These are phyloP conservation scores for Clitopilus passeckerianus DNA, from an alignment of 768 basidiomycete genomes.

Conservation along the genomic window DNA sequence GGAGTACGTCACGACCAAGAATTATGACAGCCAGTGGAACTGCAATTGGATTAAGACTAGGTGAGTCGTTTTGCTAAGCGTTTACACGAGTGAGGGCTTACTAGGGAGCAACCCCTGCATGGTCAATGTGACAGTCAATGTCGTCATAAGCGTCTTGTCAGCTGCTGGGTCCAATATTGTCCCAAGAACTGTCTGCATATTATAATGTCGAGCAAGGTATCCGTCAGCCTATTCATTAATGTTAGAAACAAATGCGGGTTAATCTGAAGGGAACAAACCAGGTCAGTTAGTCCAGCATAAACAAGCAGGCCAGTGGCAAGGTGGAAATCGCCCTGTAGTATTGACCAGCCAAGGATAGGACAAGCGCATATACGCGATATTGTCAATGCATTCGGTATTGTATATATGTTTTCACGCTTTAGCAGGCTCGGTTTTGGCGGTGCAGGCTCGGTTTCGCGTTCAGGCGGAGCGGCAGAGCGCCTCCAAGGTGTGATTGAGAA, in stretches of 20 bases:
- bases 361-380: slow-evolving; percentile 83
- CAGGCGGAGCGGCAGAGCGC: not conserved
- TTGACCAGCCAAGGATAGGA: slow-evolving; percentile 88
- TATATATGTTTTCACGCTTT: slow-evolving; percentile 82
- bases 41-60: slow-evolving; percentile 21
- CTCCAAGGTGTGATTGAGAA: not conserved
- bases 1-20: slow-evolving; percentile 81
- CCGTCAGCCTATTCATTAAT: slow-evolving; percentile 73
- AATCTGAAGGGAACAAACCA: slow-evolving; percentile 48
- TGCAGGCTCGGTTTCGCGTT: not conserved
- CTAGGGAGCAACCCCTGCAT: slow-evolving; percentile 81
- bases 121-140: slow-evolving; percentile 80
- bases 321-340: slow-evolving; percentile 74
- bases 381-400: slow-evolving; percentile 88
- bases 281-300: slow-evolving; percentile 90
- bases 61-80: not conserved
- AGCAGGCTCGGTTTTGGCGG: not conserved
- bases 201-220: slow-evolving; percentile 79
- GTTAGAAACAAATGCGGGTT: slow-evolving; percentile 3
- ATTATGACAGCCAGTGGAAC: slow-evolving; percentile 85
- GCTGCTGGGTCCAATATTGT: slow-evolving; percentile 96
- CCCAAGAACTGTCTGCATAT: slow-evolving; percentile 89
- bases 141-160: slow-evolving; percentile 95
- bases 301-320: slow-evolving; percentile 80
- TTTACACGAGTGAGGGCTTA: slow-evolving; percentile 30